A percentile compares a stretch with the other conserved stretches of the same genome.
Conservation (phyloP, 768 basidiomycete genomes). For the Rhodotorula graminis region DNA sequence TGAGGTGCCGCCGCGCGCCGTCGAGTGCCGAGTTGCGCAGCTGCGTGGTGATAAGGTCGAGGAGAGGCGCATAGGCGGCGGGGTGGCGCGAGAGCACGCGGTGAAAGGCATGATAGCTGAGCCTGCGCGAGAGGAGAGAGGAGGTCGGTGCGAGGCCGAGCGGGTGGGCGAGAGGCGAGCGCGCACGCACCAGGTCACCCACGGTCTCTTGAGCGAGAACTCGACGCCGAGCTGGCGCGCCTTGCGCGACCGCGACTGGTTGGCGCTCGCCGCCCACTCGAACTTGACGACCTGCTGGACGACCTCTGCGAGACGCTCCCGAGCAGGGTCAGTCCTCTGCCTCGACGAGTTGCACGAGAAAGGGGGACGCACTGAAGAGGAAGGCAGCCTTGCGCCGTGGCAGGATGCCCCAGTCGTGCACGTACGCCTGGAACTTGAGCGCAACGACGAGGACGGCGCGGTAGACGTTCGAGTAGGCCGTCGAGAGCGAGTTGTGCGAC, state of each 20-base stretch:
- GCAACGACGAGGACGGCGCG: slow-evolving; percentile 75
- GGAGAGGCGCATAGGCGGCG: slow-evolving; percentile 41
- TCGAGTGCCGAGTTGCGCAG: background rate
- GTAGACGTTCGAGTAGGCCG: slow-evolving; percentile 75
- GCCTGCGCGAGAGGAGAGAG: slow-evolving; percentile 52
- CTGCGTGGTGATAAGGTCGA: slow-evolving; percentile 12
- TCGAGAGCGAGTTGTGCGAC: slow-evolving; percentile 58
- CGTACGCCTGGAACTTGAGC: slow-evolving; percentile 80
- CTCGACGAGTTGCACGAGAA: too few species aligned
- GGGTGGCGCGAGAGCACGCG: slow-evolving; percentile 59
- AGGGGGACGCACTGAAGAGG: slow-evolving; percentile 53
- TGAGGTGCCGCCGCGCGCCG: background rate
- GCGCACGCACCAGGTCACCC: slow-evolving; percentile 59
- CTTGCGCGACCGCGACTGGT: slow-evolving; percentile 50
- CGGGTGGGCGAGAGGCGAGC: background rate
- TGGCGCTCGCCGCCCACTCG: slow-evolving; percentile 55
- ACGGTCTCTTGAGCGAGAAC: slow-evolving; percentile 54
- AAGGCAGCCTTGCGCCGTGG: slow-evolving; percentile 48
- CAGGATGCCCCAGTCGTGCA: slow-evolving; percentile 50
- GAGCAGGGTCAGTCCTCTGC: slow-evolving; percentile 41
- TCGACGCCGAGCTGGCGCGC: slow-evolving; percentile 48
- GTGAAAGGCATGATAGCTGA: slow-evolving; percentile 74
- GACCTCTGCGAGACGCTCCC: slow-evolving; percentile 64
- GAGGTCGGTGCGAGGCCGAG: background rate
- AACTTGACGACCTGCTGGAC: slow-evolving; percentile 61